phyloP scores from a whole-genome alignment of 2,329 filamentous ascomycete genomes.

The Elsinoe arachidis region DNA sequence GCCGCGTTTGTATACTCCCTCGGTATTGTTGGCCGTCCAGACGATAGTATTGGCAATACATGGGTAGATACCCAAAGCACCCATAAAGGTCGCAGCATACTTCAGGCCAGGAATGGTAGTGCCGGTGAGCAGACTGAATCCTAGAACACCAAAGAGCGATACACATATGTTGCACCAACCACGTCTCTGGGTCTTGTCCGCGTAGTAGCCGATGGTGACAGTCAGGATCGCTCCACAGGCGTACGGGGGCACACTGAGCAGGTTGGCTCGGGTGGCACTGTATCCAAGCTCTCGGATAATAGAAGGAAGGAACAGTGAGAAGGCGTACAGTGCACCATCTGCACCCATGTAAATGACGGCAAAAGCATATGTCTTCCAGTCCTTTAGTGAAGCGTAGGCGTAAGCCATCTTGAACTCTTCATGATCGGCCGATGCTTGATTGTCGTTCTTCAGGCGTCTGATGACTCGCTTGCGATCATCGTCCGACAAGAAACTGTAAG shows the following conservation, averaged over 20 bases:
- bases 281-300: conserved; percentile 59
- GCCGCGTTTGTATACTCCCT: conserved; percentile 85
- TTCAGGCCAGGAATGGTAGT: conserved; percentile 56
- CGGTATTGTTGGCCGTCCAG: conserved; percentile 81
- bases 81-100: conserved; percentile 78
- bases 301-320: conserved; percentile 69
- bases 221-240: conserved; percentile 62
- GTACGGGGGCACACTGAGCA: conserved; percentile 69
- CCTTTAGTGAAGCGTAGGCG: conserved; percentile 61
- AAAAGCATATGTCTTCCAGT: conserved; percentile 76
- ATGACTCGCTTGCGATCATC: conserved; percentile 64
- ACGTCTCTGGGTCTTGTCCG: conserved; percentile 63
- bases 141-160: conserved; percentile 61
- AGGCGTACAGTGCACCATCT: conserved; percentile 64
- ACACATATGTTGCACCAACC: conserved; percentile 72
- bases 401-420: conserved; percentile 68
- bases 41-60: conserved; percentile 79
- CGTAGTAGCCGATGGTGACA: conserved; percentile 60
- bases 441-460: conserved; percentile 59
- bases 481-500: conserved; percentile 51
- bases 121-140: conserved; percentile 72
- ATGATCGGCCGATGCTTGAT: conserved; percentile 64
- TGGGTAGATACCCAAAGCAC: conserved; percentile 80
- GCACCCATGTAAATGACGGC: conserved; percentile 67
- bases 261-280: conserved; percentile 54